A percentile compares a stretch with the other conserved stretches of the same genome.
These are phyloP conservation scores for Silene noctiflora DNA, from an alignment of 179 eudicot genomes.

Conservation along the genomic window DNA sequence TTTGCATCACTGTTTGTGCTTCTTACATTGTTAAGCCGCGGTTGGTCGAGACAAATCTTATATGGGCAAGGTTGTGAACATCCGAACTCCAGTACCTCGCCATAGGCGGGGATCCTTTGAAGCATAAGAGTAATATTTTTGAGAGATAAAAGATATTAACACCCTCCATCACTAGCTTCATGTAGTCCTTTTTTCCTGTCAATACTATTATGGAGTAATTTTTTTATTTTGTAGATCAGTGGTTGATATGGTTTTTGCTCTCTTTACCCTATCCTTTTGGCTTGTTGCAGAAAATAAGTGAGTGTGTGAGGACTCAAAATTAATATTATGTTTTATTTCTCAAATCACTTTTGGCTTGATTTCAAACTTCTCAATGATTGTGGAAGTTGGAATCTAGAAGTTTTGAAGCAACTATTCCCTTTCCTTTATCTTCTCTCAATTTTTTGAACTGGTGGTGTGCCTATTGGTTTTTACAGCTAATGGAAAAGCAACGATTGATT, in stretches of 20 bases:
- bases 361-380: neutral
- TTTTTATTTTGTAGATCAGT: neutral
- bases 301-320: neutral
- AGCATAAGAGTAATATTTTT: no score
- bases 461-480: slow-evolving; percentile 47
- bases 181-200: neutral
- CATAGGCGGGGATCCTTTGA: no score
- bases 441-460: slow-evolving; percentile 22
- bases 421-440: neutral
- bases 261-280: neutral
- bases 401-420: neutral
- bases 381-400: neutral
- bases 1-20: no score
- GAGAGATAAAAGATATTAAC: no score
- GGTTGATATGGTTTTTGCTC: neutral
- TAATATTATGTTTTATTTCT: neutral
- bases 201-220: neutral
- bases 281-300: neutral
- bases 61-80: no score
- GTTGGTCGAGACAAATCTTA: no score
- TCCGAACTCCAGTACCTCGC: no score
- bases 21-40: no score
- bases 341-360: neutral
- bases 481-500: slow-evolving; percentile 89
- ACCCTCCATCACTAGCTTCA: neutral